phyloP scores from a whole-genome alignment of 2,329 filamentous ascomycete genomes.

The Trichoderma sp. region DNA sequence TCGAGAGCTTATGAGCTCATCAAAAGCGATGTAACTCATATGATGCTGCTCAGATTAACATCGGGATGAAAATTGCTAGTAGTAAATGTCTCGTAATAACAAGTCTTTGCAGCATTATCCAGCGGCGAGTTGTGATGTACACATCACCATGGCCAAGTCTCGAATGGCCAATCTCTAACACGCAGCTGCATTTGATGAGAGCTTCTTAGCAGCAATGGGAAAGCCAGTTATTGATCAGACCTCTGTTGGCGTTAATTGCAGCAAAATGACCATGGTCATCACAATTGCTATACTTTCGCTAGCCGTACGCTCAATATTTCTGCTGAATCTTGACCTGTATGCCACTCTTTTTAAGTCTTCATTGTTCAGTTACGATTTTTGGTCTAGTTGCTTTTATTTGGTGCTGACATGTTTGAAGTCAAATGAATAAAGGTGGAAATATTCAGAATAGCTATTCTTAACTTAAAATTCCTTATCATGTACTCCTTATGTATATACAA shows the following conservation, averaged over 20 bases:
- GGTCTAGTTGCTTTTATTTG: background rate
- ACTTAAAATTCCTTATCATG: background rate
- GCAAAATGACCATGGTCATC: too few species aligned
- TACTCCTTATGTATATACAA: background rate
- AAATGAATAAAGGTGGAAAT: background rate
- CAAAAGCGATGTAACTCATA: background rate
- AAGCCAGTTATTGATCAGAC: background rate
- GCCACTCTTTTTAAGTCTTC: background rate
- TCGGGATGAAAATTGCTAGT: background rate
- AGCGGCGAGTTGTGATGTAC: background rate
- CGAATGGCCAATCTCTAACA: background rate
- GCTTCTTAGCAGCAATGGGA: background rate
- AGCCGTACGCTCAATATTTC: background rate
- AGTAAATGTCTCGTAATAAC: background rate
- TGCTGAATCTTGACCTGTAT: background rate
- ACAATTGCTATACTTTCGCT: background rate
- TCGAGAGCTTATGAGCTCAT: background rate
- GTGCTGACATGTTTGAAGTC: background rate
- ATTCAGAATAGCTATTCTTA: background rate
- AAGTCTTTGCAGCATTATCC: background rate
- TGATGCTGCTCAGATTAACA: background rate
- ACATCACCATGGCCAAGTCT: background rate
- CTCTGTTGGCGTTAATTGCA: background rate
- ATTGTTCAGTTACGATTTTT: accelerated
- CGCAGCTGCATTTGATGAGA: background rate